A percentile compares a stretch with the other conserved stretches of the same genome.
These are phyloP conservation scores for Plenodomus tracheiphilus DNA, from an alignment of 2,329 filamentous ascomycete genomes.

Conservation along the genomic window DNA sequence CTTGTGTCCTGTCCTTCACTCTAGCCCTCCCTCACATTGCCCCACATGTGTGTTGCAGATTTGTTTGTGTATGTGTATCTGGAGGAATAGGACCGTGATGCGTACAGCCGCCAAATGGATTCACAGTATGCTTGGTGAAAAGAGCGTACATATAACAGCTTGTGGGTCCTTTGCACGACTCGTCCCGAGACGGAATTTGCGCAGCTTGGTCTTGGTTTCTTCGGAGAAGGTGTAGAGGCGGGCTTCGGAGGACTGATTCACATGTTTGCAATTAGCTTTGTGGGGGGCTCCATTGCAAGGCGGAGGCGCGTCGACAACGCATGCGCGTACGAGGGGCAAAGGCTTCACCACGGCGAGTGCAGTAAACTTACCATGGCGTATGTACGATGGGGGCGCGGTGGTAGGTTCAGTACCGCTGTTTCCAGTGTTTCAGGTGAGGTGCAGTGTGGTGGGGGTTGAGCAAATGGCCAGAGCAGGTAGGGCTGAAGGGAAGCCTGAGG, in stretches of 20 bases:
- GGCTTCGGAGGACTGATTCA: slow-evolving; percentile 72
- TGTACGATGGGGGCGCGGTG: not conserved
- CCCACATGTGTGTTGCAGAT: not conserved
- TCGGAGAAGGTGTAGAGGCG: slow-evolving; percentile 90
- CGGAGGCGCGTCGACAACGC: too few relatives aligned
- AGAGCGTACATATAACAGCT: slow-evolving; percentile 84
- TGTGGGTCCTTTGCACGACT: slow-evolving; percentile 84
- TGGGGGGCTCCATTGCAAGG: too few relatives aligned
- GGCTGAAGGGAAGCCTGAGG: too few relatives aligned
- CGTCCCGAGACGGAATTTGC: slow-evolving; percentile 91
- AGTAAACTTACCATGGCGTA: not conserved
- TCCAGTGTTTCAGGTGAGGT: not conserved
- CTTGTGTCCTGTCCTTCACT: too few relatives aligned
- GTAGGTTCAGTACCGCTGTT: not conserved
- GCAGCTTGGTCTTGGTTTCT: slow-evolving; percentile 85
- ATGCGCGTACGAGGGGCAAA: not conserved
- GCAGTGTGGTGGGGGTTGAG: not conserved
- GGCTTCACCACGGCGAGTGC: not conserved
- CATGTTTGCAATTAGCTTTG: slow-evolving; percentile 5
- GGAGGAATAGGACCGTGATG: too few relatives aligned
- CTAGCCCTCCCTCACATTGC: too few relatives aligned
- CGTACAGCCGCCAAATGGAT: too few relatives aligned
- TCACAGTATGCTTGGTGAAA: not conserved
- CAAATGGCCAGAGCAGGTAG: not conserved
- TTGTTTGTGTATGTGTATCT: too few relatives aligned